phyloP scores from a whole-genome alignment of 2,329 filamentous ascomycete genomes.

The Pezicula carpinea region DNA sequence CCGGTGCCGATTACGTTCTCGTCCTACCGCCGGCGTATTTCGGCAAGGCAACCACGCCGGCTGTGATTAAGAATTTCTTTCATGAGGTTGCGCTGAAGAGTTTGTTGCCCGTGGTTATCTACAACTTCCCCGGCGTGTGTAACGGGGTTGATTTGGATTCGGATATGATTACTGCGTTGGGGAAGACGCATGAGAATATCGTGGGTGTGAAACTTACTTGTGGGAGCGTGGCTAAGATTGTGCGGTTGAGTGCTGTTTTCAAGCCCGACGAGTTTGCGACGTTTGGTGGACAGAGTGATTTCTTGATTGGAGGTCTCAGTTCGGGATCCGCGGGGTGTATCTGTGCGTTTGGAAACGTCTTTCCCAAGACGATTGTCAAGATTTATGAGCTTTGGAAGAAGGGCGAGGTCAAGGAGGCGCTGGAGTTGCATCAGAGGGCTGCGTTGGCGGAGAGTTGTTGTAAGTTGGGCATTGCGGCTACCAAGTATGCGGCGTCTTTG shows the following conservation, averaged over 20 bases:
- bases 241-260: constrained; percentile 42
- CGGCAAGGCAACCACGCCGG: constrained; percentile 42
- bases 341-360: constrained; percentile 52
- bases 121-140: constrained; percentile 51
- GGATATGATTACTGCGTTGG: constrained; percentile 43
- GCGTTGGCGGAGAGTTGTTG: constrained; percentile 47
- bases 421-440: constrained; percentile 45
- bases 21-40: constrained; percentile 47
- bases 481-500: constrained; percentile 49
- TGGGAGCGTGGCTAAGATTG: constrained; percentile 49
- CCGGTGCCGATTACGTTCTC: constrained; percentile 44
- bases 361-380: constrained; percentile 43
- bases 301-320: constrained; percentile 48
- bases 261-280: constrained; percentile 43
- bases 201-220: constrained; percentile 53
- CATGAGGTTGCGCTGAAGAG: constrained; percentile 36
- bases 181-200: constrained; percentile 41
- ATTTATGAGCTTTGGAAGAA: constrained; percentile 45
- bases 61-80: constrained; percentile 43
- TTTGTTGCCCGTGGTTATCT: constrained; percentile 43
- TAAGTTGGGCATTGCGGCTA: constrained; percentile 49
- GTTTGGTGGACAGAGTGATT: constrained; percentile 56
- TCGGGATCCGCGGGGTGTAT: constrained; percentile 51
- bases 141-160: constrained; percentile 51
- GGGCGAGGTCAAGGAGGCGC: constrained; percentile 43